Base-by-base conservation (phyloP, 192 early-diverging fungal genomes). In the Entomortierella parvispora region DNA sequence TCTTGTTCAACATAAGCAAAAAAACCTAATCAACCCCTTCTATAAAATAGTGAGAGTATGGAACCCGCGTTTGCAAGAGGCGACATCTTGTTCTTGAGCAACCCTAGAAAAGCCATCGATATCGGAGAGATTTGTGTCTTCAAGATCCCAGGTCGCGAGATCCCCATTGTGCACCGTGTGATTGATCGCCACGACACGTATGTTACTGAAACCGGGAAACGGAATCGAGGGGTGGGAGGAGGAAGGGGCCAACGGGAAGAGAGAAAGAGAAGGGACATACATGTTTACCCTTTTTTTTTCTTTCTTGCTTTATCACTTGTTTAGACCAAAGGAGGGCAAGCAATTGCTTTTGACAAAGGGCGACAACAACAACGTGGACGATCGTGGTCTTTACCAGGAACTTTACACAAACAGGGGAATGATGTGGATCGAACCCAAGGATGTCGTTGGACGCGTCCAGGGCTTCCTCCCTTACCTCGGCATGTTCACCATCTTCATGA, bases 141-240 rank as follows among this genome's bases (percentile, higher is more conserved):
- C 87, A 98, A 97, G 72, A 80, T 98, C 52, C 83, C 90, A 15
- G 94, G 90, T 59, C 91, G 92, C 71, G 87, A 89, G 37, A 92
- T 99, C 56, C 97, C 97, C 4, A 99, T 99, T 78, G 96, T 99
- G 29, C 97, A 99, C 81, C 89, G 97, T 50, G 93, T 97, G 17
- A 86, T 98, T 63, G 92, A 95, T 80, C 83, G 98, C 25, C 97
- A 99, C 76, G 91, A 92, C 52, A 88, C 90, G 93, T 93, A 83
- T 50, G 79, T 67, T 4, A 34, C 12, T 40, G 37, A 40, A 40
- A 40, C 37, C 12, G 37, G 12, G 37, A 12, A 12, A 40, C 37
- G 12, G 37, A 40, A 40, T 9, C 5, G 12, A 40, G 37, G 5
- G 12, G 12, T 5, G 37, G 37, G 37, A 40, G 12, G 12, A 40